Percentiles rank a stretch among this genome's conserved stretches.
Evolutionary conservation across 1,284 basidiomycete genomes (phyloP).

Genomic region (Peniophora sp.): DNA sequence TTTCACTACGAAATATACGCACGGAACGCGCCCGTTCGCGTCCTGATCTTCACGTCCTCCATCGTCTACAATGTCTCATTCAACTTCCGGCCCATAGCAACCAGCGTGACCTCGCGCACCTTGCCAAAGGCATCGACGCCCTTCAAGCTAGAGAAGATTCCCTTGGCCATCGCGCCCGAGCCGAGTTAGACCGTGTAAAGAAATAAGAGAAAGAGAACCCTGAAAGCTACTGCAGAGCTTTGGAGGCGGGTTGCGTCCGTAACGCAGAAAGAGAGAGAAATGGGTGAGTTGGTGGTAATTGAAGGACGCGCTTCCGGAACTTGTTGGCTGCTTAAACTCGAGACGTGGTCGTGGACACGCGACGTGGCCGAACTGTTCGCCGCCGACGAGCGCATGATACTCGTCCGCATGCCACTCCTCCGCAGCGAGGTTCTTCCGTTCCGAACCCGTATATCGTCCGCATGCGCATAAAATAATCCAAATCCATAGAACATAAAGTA

Average conservation of each 20-base stretch:
- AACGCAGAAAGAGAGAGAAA: conserved; percentile 19
- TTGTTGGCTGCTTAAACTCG: no score
- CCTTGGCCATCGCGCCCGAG: conserved; percentile 47
- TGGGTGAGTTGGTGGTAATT: not conserved
- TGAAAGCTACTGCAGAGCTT: conserved; percentile 4
- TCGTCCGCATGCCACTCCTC: no score
- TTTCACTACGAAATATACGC: not conserved
- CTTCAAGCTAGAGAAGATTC: conserved; percentile 65
- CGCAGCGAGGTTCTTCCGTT: no score
- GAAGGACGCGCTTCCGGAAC: no score
- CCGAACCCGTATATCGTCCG: no score
- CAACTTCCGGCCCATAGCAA: not conserved
- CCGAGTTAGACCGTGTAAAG: conserved; percentile 14
- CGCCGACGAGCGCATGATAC: no score
- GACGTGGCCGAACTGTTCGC: no score
- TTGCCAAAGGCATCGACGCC: conserved; percentile 98
- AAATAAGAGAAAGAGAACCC: conserved; percentile 14
- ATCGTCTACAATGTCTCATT: conserved; percentile 61
- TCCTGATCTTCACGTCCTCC: conserved; percentile 98
- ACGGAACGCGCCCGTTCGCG: conserved; percentile 87
- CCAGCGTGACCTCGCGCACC: conserved; percentile 35
- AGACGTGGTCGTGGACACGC: no score
- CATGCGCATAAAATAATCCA: no score
- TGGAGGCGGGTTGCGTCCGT: not conserved
- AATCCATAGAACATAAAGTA: no score